Percentiles rank a stretch among this genome's conserved stretches.
Conservation (phyloP, 768 basidiomycete species). For the Tylopilus subfusipes region DNA sequence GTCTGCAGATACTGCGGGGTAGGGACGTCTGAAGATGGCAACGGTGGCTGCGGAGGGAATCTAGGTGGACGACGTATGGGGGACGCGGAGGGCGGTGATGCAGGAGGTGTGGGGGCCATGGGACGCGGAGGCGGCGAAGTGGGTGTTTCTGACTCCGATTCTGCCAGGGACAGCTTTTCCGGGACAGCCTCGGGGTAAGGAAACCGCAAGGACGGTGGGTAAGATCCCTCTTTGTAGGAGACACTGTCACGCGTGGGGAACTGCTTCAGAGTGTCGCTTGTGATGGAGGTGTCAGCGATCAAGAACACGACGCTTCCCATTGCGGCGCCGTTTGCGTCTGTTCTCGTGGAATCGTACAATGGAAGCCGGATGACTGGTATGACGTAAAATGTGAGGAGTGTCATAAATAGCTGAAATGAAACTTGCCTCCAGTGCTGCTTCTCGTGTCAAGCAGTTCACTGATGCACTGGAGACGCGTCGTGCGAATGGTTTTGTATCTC, state of each 20-base stretch:
- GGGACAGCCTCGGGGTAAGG: constrained; percentile 18
- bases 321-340: constrained; percentile 26
- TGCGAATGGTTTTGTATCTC: constrained; percentile 26
- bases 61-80: constrained; percentile 9
- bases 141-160: constrained; percentile 18
- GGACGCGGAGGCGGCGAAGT: constrained; percentile 21
- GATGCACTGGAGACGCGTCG: constrained; percentile 27
- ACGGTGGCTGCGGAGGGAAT: constrained; percentile 16
- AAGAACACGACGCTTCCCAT: constrained; percentile 28
- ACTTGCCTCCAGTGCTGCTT: constrained; percentile 26
- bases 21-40: constrained; percentile 14
- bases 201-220: constrained; percentile 10
- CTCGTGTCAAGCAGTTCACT: constrained; percentile 25
- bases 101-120: constrained; percentile 15
- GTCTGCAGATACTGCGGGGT: constrained; percentile 26
- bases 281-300: constrained; percentile 18
- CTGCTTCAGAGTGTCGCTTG: constrained; percentile 11
- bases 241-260: constrained; percentile 19
- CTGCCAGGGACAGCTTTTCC: constrained; percentile 21
- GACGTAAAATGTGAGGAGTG: constrained; percentile 30
- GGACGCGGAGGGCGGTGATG: constrained; percentile 15
- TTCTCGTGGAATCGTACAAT: constrained; percentile 31
- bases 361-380: constrained; percentile 28
- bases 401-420: constrained; percentile 32
- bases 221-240: constrained; percentile 15